Evolutionary conservation across 768 basidiomycete genomes (phyloP), one percentile per base, ranked within the genome.

Genomic region (Termitomyces sp.): DNA sequence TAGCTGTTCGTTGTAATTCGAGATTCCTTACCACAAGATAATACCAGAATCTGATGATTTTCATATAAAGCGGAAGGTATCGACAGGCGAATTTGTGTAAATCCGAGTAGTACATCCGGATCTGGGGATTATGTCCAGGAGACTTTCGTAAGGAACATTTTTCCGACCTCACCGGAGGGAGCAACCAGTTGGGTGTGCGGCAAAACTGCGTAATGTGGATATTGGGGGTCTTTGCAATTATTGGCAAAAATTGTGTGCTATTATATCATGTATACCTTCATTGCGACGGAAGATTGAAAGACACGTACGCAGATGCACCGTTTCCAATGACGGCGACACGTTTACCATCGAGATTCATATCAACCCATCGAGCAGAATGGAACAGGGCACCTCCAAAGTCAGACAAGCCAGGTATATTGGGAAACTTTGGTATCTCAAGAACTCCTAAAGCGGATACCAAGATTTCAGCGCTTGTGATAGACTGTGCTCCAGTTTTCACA

Each of bases 311-410:
- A 33, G 81, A 80, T 40, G 76, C 75, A 1, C 81, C 85, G 60
- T 82, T 84, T 9, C 84, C 86, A 58, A 86, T 75, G 5, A 87
- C 78, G 1, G 78, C 84, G 6, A 87, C 76, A 10, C 71, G 70
- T 65, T 83, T 83, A 7, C 72, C 72, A 8, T 64, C 63, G 24
- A 85, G 67, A 11, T 75, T 68, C 5, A 76, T 69, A 8, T 69
- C 68, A 1, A 75, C 63, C 82, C 84, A 87, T 16, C 70, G 61
- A 8, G 80, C 78, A 5, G 82, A 80, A 66, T 86, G 85, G 58
- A 83, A 86, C 43, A 74, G 65, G 5, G 64, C 50, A 1, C 85
- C 84, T 52, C 76, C 69, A 67, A 85, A 85, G 3, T 56, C 58
- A 9, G 69, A 68, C 1, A 77, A 5, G 56, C 73, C 61, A 62